These are phyloP conservation scores for Nelumbo lutea DNA, from an alignment of 164 flowering plant species.

Conservation along the genomic window DNA sequence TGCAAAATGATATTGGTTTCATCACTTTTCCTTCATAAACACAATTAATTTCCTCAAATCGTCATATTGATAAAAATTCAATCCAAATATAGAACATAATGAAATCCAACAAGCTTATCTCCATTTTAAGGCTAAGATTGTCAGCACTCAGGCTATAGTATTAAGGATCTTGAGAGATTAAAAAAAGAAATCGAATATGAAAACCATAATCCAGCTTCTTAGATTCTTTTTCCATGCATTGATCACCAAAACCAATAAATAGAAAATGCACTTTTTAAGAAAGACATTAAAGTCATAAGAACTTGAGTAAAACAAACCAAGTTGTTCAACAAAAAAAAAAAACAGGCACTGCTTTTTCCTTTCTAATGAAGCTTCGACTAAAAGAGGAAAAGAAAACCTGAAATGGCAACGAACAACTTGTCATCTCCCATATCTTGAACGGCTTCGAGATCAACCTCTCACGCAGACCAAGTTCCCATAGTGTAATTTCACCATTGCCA, in stretches of 20 bases:
- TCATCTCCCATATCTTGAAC: constrained; percentile 68
- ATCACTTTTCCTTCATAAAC: neutral
- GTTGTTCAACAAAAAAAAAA: neutral
- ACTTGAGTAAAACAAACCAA: neutral
- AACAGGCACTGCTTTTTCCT: neutral
- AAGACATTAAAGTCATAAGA: neutral
- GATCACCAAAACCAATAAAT: neutral
- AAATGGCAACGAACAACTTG: constrained; percentile 39
- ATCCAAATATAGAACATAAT: neutral
- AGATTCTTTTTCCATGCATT: neutral
- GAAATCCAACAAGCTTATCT: too few species aligned
- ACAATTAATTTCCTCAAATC: neutral
- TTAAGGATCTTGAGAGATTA: neutral
- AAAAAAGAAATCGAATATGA: neutral
- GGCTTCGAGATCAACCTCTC: constrained; percentile 66
- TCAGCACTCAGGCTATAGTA: neutral
- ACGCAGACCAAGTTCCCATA: constrained; percentile 64
- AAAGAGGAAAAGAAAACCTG: constrained; percentile 46
- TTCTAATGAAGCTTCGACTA: neutral
- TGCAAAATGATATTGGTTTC: constrained; percentile 19
- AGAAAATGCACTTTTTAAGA: neutral
- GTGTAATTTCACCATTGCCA: constrained; percentile 58
- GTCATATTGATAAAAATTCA: neutral
- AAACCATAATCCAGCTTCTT: neutral
- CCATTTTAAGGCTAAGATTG: neutral